These are phyloP conservation scores for Tetraselmis striata DNA, from an alignment of 139 green algal genomes.

Conservation along the genomic window DNA sequence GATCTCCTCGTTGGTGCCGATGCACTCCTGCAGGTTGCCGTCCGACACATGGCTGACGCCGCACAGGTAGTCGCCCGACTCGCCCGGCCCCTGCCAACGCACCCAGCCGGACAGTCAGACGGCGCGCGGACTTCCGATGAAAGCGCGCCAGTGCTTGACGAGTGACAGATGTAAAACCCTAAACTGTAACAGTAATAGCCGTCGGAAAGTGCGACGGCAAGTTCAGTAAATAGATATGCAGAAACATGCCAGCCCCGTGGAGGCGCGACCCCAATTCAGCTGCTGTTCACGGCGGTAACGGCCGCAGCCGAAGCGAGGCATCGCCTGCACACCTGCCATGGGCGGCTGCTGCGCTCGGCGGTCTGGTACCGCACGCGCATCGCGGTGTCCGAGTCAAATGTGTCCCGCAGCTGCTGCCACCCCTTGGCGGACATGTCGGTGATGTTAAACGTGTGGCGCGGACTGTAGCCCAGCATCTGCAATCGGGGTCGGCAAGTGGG, in stretches of 20 bases:
- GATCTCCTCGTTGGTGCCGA: constrained; percentile 4
- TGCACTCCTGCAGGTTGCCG: constrained; percentile 7
- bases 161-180: too few species aligned
- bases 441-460: background rate
- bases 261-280: too few species aligned
- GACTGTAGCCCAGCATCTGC: background rate
- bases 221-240: too few species aligned
- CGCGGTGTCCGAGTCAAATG: background rate
- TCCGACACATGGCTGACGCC: constrained; percentile 3
- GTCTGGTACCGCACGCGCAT: background rate
- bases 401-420: background rate
- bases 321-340: background rate
- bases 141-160: too few species aligned
- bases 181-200: too few species aligned
- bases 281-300: too few species aligned
- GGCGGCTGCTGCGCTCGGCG: background rate
- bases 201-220: too few species aligned
- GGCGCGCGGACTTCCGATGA: too few species aligned
- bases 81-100: background rate
- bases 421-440: constrained; percentile 1
- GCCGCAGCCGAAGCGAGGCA: too few species aligned
- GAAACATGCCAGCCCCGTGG: background rate
- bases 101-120: too few species aligned
- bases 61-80: constrained; percentile 1
- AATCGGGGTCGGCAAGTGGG: background rate